Base-by-base conservation (phyloP, 345 rosid species). In the Populus pruinosa region DNA sequence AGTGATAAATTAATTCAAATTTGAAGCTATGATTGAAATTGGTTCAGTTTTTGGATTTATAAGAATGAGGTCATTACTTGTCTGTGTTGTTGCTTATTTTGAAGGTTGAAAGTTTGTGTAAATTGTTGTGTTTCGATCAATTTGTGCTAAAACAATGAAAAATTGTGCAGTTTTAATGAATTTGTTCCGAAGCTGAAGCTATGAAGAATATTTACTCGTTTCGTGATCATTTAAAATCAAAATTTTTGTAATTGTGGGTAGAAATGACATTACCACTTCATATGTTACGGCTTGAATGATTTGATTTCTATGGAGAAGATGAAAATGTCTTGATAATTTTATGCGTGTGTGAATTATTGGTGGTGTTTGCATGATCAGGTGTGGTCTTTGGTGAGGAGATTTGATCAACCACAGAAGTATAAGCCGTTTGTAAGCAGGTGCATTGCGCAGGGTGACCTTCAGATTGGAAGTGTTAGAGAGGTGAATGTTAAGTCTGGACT, bases 341-440 rank as follows among this genome's bases (percentile, higher is more conserved):
- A 4, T 12, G 67, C 12, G 21, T 74, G 29, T 75, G 36, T 65
- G 18, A 0, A 5, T 47, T 13, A 23, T 56, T 69, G 41, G 29
- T 76, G 73, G 73, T 38, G 20, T 67, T 76, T 67, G 36, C 29
- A 23, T 59, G 9, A 72, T 80, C 76, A 90, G 94, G 97, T 92
- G 18, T 92, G 94, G 97, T 92, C 94, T 39, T 76, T 91, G 70
- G 94, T 90, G 75, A 89, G 97, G 83, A 89, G 93, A 79, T 92
- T 92, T 27, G 97, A 90, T 41, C 87, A 92, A 72, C 97, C 97
- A 2, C 97, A 90, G 84, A 89, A 84, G 79, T 92, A 92, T 74
- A 90, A 92, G 73, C 97, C 94, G 10, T 92, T 92, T 31, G 75
- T 92, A 2, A 90, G 94, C 82, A 83, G 92, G 82, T 92, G 97